Base-by-base conservation (phyloP, 1,284 basidiomycete genomes). In the Pholiota adiposa region DNA sequence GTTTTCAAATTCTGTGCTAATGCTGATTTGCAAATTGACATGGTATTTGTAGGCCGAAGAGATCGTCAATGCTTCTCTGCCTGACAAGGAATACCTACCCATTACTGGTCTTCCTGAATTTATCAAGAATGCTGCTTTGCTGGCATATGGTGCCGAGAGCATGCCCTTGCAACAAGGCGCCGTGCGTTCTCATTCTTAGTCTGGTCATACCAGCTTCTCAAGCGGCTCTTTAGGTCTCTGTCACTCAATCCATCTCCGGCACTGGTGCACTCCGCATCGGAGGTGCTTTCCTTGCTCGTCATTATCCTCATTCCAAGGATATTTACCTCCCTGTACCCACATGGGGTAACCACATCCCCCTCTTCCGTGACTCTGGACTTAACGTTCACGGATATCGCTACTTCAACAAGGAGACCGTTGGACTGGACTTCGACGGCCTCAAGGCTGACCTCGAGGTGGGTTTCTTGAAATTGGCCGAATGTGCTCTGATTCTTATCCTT, bases 231-330 rank as follows among this genome's bases (percentile, higher is more conserved):
- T 40, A 96, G 94, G 83, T 97, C 69, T 90, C 97, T 43, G 86
- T 94, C 65, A 94, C 96, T 27, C 97, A 99, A 78, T 92, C 96
- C 61, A 97, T 99, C 76, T 98, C 97, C 27, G 97, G 97, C 34
- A 99, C 97, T 19, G 97, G 97, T 70, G 97, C 97, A 31, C 91
- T 99, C 63, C 88, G 97, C 65, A 96, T 99, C 77, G 97, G 94
- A 60, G 96, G 92, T 70, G 93, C 93, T 52, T 99, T 99, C 84
- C 79, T 99, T 58, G 89, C 88, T 19, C 88, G 92, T 52, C 93
- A 94, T 79, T 98, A 96, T 77, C 94, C 95, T 25, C 83, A 92
- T 67, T 76, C 89, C 59, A 98, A 97, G 80, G 80, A 84, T 54
- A 94, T 99, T 75, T 99, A 98, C 81, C 83, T 99, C 56, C 97